A percentile compares a stretch with the other conserved stretches of the same genome.
Conservation (phyloP, 495 filamentous ascomycete species). For the Podospora pseudoanserina region DNA sequence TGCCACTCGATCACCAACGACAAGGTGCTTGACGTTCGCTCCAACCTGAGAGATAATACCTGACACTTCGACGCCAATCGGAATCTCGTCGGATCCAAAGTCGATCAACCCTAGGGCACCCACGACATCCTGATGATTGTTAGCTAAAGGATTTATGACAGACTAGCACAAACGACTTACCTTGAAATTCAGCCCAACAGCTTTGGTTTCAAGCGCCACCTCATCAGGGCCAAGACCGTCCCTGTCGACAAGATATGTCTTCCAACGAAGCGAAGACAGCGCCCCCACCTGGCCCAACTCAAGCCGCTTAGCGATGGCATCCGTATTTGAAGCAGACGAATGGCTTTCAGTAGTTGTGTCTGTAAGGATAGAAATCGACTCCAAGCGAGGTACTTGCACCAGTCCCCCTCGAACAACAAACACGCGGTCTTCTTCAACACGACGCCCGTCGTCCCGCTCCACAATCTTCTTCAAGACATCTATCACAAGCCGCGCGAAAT, state of each 20-base stretch:
- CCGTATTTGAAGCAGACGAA: not conserved
- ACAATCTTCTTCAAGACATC: not conserved
- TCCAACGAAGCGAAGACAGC: not conserved
- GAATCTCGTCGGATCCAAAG: not conserved
- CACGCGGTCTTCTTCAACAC: not conserved
- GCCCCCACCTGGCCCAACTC: not conserved
- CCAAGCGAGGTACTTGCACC: not conserved
- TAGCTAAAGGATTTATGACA: no score
- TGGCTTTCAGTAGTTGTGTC: not conserved
- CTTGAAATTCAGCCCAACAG: not conserved
- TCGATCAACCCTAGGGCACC: not conserved
- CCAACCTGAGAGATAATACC: constrained; percentile 44
- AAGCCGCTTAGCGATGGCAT: not conserved
- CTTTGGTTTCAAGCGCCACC: not conserved
- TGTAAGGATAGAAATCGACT: not conserved
- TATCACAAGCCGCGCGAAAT: not conserved
- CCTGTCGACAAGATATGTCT: not conserved
- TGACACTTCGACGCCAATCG: constrained; percentile 8
- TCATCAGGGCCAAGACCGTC: not conserved
- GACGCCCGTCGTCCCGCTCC: not conserved
- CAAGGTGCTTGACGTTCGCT: constrained; percentile 28
- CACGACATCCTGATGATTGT: not conserved
- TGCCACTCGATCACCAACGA: not conserved
- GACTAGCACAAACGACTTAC: not conserved
- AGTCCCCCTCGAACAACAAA: not conserved